These are phyloP conservation scores for Draba incana DNA, from an alignment of 345 rosid species.

Conservation along the genomic window DNA sequence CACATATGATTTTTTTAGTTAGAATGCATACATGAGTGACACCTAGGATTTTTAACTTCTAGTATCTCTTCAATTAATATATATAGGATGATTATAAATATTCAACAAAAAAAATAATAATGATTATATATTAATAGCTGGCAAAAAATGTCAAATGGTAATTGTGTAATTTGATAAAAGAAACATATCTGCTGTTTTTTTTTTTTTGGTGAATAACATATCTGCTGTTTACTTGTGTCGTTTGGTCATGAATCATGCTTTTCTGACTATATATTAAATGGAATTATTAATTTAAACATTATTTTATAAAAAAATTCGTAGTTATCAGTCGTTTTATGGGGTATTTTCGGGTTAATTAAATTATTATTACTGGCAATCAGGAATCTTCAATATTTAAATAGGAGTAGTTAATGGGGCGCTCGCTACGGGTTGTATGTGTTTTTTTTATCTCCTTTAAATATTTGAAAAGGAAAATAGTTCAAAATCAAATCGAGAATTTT, in stretches of 20 bases:
- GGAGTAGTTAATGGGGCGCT: slow-evolving; percentile 18
- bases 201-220: too few species aligned
- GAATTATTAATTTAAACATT: neutral
- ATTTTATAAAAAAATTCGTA: neutral
- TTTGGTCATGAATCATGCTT: slow-evolving; percentile 32
- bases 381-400: neutral
- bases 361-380: neutral
- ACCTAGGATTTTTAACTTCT: too few species aligned
- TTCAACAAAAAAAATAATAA: too few species aligned
- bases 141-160: neutral
- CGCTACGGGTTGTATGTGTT: neutral
- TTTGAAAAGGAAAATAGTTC: too few species aligned
- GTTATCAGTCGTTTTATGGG: neutral
- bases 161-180: neutral
- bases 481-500: too few species aligned
- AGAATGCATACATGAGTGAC: too few species aligned
- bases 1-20: too few species aligned
- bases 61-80: too few species aligned
- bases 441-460: too few species aligned
- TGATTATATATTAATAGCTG: neutral
- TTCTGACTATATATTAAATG: neutral
- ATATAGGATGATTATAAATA: too few species aligned
- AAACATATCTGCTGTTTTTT: neutral
- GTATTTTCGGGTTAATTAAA: neutral
- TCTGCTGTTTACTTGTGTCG: slow-evolving; percentile 1